phyloP scores from a whole-genome alignment of 495 filamentous ascomycete species.

The Pseudevernia furfuracea region DNA sequence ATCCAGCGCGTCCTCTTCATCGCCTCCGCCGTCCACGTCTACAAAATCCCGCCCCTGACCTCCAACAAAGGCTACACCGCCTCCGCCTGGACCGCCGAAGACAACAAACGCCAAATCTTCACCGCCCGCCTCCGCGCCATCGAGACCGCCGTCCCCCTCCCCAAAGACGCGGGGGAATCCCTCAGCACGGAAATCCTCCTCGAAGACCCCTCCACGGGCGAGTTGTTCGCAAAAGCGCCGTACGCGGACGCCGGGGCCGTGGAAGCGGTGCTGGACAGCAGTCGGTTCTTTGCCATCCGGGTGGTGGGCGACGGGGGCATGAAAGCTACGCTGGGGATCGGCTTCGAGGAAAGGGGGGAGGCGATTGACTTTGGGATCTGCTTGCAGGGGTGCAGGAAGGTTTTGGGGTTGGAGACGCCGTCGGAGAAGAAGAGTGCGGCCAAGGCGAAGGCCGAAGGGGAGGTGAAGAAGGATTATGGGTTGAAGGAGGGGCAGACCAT shows the following conservation, averaged over 20 bases:
- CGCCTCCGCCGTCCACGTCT: slow-evolving; percentile 63
- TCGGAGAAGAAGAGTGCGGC: slow-evolving; percentile 25
- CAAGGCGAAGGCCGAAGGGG: slow-evolving; percentile 27
- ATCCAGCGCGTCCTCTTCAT: slow-evolving; percentile 75
- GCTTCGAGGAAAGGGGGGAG: slow-evolving; percentile 75
- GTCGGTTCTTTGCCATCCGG: slow-evolving; percentile 72
- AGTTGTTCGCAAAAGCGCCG: slow-evolving; percentile 72
- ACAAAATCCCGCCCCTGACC: slow-evolving; percentile 65
- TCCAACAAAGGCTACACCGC: slow-evolving; percentile 68
- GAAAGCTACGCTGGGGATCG: slow-evolving; percentile 72
- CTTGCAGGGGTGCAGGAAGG: slow-evolving; percentile 63
- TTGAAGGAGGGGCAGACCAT: slow-evolving; percentile 83
- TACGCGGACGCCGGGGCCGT: slow-evolving; percentile 54
- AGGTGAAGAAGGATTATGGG: slow-evolving; percentile 62
- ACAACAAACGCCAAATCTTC: slow-evolving; percentile 64
- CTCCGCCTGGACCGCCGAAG: slow-evolving; percentile 61
- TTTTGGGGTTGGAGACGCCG: slow-evolving; percentile 38
- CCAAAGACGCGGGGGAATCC: slow-evolving; percentile 36
- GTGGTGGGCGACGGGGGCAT: slow-evolving; percentile 59
- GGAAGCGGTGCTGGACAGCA: slow-evolving; percentile 64
- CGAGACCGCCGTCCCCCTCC: slow-evolving; percentile 55
- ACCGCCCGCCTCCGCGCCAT: slow-evolving; percentile 71
- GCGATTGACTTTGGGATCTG: slow-evolving; percentile 76
- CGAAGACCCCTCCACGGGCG: slow-evolving; percentile 60
- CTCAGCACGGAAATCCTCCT: slow-evolving; percentile 65